These are phyloP conservation scores for Pelargonium myrrhifolium DNA, from an alignment of 441 rosid genomes.

Conservation along the genomic window DNA sequence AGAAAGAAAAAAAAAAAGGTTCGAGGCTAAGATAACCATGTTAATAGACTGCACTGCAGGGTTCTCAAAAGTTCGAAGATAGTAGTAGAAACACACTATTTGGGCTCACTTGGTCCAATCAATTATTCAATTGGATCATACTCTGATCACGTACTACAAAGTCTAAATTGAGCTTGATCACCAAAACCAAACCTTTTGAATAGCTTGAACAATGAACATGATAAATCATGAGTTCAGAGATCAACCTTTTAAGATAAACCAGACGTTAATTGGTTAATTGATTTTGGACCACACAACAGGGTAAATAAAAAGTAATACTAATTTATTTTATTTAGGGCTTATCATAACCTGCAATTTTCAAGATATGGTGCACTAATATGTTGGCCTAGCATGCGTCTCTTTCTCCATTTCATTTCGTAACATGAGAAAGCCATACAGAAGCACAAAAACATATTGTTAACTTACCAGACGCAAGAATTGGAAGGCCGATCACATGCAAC, in stretches of 20 bases:
- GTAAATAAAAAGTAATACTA: background rate
- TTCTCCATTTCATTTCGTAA: background rate
- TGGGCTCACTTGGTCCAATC: background rate
- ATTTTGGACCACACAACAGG: background rate
- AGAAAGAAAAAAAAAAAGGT: too few species aligned
- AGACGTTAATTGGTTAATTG: background rate
- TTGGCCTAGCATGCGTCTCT: too few species aligned
- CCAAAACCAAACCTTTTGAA: background rate
- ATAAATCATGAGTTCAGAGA: background rate
- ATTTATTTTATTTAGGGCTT: background rate
- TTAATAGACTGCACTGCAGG: too few species aligned
- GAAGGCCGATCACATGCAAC: slow-evolving; percentile 74
- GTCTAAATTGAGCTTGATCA: background rate
- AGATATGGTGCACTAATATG: background rate
- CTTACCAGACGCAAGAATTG: slow-evolving; percentile 64
- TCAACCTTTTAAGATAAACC: background rate
- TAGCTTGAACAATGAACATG: background rate
- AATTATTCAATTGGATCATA: background rate
- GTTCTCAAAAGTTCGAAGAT: background rate
- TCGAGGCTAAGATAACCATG: too few species aligned
- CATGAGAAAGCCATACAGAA: slow-evolving; percentile 1
- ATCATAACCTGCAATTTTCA: background rate
- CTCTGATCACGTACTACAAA: background rate
- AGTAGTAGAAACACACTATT: background rate
- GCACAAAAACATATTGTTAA: slow-evolving; percentile 11